phyloP scores from a whole-genome alignment of 108 stramenopile species.

The Fragilariopsis cylindrus region DNA sequence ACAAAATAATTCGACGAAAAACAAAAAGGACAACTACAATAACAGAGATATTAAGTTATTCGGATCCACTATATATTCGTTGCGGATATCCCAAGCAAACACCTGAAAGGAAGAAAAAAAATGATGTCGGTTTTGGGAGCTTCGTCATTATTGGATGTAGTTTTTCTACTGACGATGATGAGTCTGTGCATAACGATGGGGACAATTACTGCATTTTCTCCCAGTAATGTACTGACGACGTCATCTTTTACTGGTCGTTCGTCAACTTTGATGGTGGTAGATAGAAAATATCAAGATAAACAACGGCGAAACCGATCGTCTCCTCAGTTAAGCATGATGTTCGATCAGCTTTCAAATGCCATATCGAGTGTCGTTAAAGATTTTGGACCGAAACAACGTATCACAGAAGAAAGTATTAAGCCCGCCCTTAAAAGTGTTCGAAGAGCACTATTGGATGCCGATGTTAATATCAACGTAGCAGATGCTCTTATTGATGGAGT shows the following conservation, averaged over 20 bases:
- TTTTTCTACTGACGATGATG: not conserved
- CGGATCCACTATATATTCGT: too few species aligned
- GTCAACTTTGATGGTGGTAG: not conserved
- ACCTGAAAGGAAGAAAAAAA: not conserved
- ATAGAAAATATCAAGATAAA: too few species aligned
- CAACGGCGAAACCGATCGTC: not conserved
- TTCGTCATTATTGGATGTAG: not conserved
- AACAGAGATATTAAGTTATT: too few species aligned
- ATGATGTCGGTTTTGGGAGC: not conserved
- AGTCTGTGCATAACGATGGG: not conserved
- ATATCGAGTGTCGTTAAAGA: constrained; percentile 67
- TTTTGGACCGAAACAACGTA: constrained; percentile 71
- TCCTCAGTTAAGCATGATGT: constrained; percentile 73
- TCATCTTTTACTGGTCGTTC: constrained; percentile 11
- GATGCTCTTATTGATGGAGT: constrained; percentile 90
- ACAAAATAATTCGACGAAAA: too few species aligned
- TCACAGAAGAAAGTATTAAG: constrained; percentile 81
- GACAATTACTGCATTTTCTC: constrained; percentile 1
- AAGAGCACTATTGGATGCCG: constrained; percentile 86
- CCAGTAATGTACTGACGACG: not conserved
- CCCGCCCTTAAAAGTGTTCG: constrained; percentile 85
- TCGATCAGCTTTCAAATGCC: constrained; percentile 80
- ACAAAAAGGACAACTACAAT: too few species aligned
- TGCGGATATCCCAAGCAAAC: too few species aligned
- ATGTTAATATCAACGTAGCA: constrained; percentile 90